Base-by-base conservation (phyloP, 768 basidiomycete genomes). In the Tremella fuciformis region DNA sequence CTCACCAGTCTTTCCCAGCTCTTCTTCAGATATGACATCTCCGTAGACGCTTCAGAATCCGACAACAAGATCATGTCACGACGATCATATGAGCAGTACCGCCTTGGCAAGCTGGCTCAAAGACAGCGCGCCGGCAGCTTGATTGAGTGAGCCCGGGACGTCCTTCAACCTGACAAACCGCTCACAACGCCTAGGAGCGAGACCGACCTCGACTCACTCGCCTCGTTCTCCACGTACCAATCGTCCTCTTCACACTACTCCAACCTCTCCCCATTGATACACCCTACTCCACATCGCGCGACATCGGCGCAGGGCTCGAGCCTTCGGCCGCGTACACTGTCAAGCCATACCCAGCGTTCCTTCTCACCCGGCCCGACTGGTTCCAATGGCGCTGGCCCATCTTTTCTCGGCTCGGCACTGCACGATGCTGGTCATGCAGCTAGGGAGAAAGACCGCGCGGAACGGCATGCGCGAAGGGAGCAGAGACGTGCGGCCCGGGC, bases 171-270 rank as follows among this genome's bases (percentile, higher is more conserved):
- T 11, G 4, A 6, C 29, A 34, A 34, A 11, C 11, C 29, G 11
- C 55, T 56, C 24, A 56, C 46, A 29, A 6, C 19, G 13, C 1
- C 1, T 29, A 64, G 63, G 38, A 60, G 59, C 44, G 63, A 64
- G 38, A 64, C 63, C 1, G 63, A 64, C 37, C 46, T 54, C 13
- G 63, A 64, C 25, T 64, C 63, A 13, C 50, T 62, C 34, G 55
- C 56, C 8, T 57, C 55, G 18, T 57, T 39, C 34, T 49, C 59
- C 2, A 60, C 59, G 8, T 44, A 56, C n/a, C 48, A 34, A 34
- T 59, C 58, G 2, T 18, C 34, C 21, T 59, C 58, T n/a, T 58
- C 55, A n/a, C 47, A 57, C 47, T 40, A 18, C 21, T 34, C 58
- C n/a, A 44, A 50, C 40, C 49, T 50, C 22, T 39, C 55, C 18